A percentile compares a stretch with the other conserved stretches of the same genome.
Evolutionary conservation across 1,139 yeast species (phyloP).

Genomic region (Arxiozyma heterogenica): DNA sequence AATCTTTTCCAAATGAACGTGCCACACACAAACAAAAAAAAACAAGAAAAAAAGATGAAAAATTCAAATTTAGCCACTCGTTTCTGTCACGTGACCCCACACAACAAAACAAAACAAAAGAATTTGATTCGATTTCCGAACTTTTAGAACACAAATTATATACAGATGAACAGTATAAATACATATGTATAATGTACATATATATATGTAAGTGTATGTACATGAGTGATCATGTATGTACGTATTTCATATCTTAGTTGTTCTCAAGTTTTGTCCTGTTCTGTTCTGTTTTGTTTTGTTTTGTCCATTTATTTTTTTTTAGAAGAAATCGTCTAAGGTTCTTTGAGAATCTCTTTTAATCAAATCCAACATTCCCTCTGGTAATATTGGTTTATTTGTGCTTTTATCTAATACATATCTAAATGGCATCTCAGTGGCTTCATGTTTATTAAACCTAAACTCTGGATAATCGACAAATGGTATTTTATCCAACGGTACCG

Average conservation of each 20-base stretch:
- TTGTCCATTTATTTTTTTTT: not conserved
- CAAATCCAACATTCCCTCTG: constrained; percentile 82
- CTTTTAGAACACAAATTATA: no score
- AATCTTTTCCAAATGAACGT: no score
- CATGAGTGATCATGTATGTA: no score
- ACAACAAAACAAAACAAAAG: no score
- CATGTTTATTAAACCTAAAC: constrained; percentile 75
- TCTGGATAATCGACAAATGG: constrained; percentile 89
- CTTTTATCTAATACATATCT: constrained; percentile 56
- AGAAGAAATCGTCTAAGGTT: constrained; percentile 45
- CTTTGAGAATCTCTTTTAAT: constrained; percentile 79
- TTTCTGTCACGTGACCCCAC: no score
- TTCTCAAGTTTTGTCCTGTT: not conserved
- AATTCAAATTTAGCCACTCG: no score
- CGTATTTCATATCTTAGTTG: no score
- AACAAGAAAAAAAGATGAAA: no score
- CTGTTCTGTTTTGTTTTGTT: not conserved
- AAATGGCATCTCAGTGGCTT: constrained; percentile 97
- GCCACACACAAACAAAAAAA: no score
- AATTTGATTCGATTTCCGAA: no score
- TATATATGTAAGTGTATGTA: no score
- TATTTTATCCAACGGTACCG: constrained; percentile 54
- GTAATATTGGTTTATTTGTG: constrained; percentile 64
- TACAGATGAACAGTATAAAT: no score
- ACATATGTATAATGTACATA: not conserved